Evolutionary conservation across 805 yeast species (phyloP), one percentile per base, ranked within the genome.

Genomic region (Yarrowia sp.): DNA sequence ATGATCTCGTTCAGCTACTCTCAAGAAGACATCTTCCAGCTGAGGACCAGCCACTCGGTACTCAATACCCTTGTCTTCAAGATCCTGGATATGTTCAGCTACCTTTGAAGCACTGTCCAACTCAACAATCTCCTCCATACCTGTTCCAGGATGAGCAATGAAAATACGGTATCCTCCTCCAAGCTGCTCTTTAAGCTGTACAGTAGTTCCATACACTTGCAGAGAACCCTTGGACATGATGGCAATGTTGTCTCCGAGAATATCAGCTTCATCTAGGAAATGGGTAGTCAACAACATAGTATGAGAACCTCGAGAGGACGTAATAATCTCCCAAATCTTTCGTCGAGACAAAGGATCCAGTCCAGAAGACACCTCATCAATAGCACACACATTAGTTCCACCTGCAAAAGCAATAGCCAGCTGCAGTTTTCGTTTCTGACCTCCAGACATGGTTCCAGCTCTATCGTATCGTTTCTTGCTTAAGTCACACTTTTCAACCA

Each of bases 341-440:
- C 77, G 71, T 18, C 78, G 70, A 39, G 75, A 72, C 9, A 75
- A 47, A 9, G 78, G 78, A 69, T 75, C 78, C 39, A 75, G 66
- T 1, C 78, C 78, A 15, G 78, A 75, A 14, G 77, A 74, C n/a
- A 75, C 78, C 65, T 75, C 78, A 64, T 75, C 78, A 39, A 75
- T 70, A 42, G 76, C 74, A 66, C 78, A 75, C 4, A 75, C 71
- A 55, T 72, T 71, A 31, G 74, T 69, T 2, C 73, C 77, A 18
- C 78, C 78, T 18, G 71, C 73, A 70, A 75, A 74, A 74, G 73
- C 74, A 42, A 75, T 71, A 1, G 78, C 78, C 36, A 75, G 69
- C 60, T 75, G 78, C 18, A 75, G 68, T 63, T 75, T 75, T 38
- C 78, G 68, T 65, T 75, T 74, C 65, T 75, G 78, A 8, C 78